Base-by-base conservation (phyloP, 148 eudicot genomes). In the Polygonum aviculare region DNA sequence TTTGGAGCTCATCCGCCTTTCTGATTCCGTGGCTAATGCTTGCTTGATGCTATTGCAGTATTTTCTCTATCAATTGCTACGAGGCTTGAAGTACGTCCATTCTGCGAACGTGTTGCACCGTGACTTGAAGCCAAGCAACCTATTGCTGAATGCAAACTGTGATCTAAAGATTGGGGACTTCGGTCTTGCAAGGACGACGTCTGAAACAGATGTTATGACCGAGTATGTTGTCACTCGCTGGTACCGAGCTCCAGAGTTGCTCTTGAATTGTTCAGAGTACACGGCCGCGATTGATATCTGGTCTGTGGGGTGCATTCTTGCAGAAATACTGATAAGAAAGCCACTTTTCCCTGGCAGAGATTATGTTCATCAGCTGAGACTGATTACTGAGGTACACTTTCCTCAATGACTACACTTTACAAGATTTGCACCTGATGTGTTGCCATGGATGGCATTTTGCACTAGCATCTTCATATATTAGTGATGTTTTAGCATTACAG, bases 211-310 rank as follows among this genome's bases (percentile, higher is more conserved):
- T 76, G 75, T 86, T 79, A 86, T 86, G 88, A 86, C 88, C 7
- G 88, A 86, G 77, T 86, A 86, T 71, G 88, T 86, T 72, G 88
- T 86, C 36, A 81, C 88, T 70, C 84, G 88, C 12, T 86, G 88
- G 88, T 86, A 86, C 19, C 77, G 88, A 72, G 88, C 88, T 14
- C 88, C 88, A 9, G 88, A 86, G 59, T 77, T 86, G 83, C 84
- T 86, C 76, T 78, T 86, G 41, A 86, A 83, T 52, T 86, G 86
- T 47, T 83, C 86, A 19, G 88, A 86, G 75, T 86, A 86, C 80
- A 86, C 88, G n/a, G 86, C 86, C 26, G 86, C 88, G 36, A 86
- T 86, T 60, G 88, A 86, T 74, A 86, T 86, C 36, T 86, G 88
- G 88, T 86, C 88, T 15, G 88, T 86, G 5, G 88, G 88, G 39